Evolutionary conservation across 2,329 filamentous ascomycete species (phyloP).

Genomic region (Xylaria sp.): DNA sequence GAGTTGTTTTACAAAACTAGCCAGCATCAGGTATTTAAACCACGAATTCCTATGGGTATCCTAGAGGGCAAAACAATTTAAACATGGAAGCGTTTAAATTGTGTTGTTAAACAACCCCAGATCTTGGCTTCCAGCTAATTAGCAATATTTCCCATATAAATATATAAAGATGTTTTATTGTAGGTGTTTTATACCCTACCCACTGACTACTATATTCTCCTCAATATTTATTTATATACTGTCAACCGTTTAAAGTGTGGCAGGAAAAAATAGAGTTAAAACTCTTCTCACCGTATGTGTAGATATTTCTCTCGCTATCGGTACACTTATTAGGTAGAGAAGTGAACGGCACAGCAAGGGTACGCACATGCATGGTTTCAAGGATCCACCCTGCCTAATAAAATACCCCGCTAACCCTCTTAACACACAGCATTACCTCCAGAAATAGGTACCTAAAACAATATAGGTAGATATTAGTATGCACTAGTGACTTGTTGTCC

Average conservation of each 20-base stretch:
- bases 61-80: too few species aligned
- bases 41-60: too few species aligned
- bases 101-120: too few species aligned
- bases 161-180: background rate
- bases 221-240: too few species aligned
- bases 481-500: background rate
- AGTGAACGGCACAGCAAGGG: constrained; percentile 30
- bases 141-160: too few species aligned
- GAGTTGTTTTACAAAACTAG: background rate
- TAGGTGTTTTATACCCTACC: too few species aligned
- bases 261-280: too few species aligned
- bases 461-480: background rate
- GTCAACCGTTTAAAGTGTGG: too few species aligned
- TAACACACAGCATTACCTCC: constrained; percentile 15
- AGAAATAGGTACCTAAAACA: background rate
- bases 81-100: too few species aligned
- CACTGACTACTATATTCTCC: too few species aligned
- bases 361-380: constrained; percentile 31
- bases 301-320: background rate
- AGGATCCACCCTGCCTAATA: constrained; percentile 24
- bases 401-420: constrained; percentile 21
- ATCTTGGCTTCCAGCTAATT: too few species aligned
- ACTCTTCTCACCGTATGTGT: too few species aligned
- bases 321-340: background rate
- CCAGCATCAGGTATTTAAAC: background rate